Conservation (phyloP, 768 basidiomycete species). For the Filobasidium wieringae region DNA sequence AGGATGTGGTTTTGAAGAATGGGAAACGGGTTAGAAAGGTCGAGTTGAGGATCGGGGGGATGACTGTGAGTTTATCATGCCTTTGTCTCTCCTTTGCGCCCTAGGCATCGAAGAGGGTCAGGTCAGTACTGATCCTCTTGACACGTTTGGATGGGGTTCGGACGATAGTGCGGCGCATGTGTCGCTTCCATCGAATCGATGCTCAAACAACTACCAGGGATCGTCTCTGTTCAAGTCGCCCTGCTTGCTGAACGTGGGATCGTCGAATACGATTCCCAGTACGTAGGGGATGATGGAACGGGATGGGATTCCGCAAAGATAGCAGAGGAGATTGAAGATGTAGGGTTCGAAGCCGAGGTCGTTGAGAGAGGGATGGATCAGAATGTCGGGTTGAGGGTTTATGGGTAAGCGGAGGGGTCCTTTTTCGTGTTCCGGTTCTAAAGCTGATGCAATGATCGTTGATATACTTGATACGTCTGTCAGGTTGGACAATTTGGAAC, state of each 20-base stretch:
- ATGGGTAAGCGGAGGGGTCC: constrained; percentile 30
- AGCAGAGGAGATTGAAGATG: constrained; percentile 71
- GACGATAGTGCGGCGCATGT: constrained; percentile 37
- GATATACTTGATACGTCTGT: background rate
- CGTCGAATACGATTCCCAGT: constrained; percentile 69
- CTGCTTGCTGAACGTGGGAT: constrained; percentile 88
- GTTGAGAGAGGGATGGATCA: constrained; percentile 33
- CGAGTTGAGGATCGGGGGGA: constrained; percentile 34
- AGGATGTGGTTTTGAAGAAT: background rate
- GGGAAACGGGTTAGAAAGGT: constrained; percentile 16
- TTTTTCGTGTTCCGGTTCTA: background rate
- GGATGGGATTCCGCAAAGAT: constrained; percentile 73
- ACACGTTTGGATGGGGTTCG: background rate
- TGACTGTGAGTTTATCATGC: constrained; percentile 32
- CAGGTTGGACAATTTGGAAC: constrained; percentile 23
- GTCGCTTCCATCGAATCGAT: constrained; percentile 37
- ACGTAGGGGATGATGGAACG: constrained; percentile 17
- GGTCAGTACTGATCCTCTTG: background rate
- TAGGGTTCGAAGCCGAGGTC: constrained; percentile 36
- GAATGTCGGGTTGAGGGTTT: constrained; percentile 31
- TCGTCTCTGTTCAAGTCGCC: constrained; percentile 81
- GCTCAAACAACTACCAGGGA: constrained; percentile 58
- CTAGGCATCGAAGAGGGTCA: background rate
- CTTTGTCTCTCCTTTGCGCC: no score
- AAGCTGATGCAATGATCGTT: background rate